These are phyloP conservation scores for Paecilomyces fulvus DNA, from an alignment of 2,329 filamentous ascomycete genomes.

Conservation along the genomic window DNA sequence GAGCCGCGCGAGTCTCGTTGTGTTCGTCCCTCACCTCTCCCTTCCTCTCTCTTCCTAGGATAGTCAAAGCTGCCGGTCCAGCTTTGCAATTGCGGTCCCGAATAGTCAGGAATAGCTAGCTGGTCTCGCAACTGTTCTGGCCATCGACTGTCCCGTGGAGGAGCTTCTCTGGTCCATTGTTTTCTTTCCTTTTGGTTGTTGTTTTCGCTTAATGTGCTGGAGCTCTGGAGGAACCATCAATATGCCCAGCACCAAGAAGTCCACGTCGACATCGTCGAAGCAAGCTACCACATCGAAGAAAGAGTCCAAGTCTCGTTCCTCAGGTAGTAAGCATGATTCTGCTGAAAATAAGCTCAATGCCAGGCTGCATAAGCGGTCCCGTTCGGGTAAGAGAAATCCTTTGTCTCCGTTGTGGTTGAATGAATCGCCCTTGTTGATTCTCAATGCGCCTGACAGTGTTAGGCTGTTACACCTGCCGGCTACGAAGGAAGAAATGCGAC, in stretches of 20 bases:
- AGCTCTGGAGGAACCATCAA: conserved; percentile 6
- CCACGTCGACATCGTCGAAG: not conserved
- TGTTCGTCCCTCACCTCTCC: conserved; percentile 4
- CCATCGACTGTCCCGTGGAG: not conserved
- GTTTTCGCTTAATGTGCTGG: not conserved
- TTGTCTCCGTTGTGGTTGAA: conserved; percentile 9
- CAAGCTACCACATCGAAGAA: not conserved
- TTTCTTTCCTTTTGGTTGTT: not conserved
- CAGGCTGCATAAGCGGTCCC: conserved; percentile 89
- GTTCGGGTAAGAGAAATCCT: conserved; percentile 60
- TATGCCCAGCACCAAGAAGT: conserved; percentile 2
- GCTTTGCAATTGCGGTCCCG: conserved; percentile 27
- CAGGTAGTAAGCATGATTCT: not conserved
- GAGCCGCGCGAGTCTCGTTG: conserved; percentile 2
- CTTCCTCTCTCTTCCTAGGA: conserved; percentile 20
- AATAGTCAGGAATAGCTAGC: conserved; percentile 11
- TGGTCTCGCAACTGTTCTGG: conserved; percentile 2
- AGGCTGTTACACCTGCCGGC: conserved; percentile 61
- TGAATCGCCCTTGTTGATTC: conserved; percentile 18
- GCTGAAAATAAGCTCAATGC: conserved; percentile 18
- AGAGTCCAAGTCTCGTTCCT: not conserved
- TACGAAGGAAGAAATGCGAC: conserved; percentile 63
- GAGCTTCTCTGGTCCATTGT: conserved; percentile 3
- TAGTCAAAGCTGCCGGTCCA: conserved; percentile 35
- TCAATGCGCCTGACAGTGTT: conserved; percentile 2